Base-by-base conservation (phyloP, 805 yeast genomes). In the Komagataella kurtzmanii region DNA sequence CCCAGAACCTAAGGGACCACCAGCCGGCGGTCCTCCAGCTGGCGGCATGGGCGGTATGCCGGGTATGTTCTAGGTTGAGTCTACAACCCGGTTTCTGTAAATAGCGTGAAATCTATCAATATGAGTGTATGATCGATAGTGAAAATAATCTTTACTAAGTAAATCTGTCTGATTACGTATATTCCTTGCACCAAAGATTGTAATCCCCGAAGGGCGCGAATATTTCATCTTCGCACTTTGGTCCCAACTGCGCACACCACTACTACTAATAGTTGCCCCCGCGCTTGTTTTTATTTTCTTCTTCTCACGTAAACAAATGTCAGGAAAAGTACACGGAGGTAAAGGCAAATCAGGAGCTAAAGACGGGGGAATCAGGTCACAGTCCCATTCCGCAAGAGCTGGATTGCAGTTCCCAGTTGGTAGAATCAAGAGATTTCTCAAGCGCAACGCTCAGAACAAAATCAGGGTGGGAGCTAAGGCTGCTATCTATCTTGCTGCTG, bases 381-480 rank as follows among this genome's bases (percentile, higher is more conserved):
- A 85, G 60, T 86, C 96, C 12, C 95, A 90, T 60, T 87, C 96
- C 5, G 95, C 96, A 7, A 83, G 95, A 68, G 97, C 97, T 24
- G 97, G 97, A 23, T 74, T 89, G 66, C 93, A 85, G 67, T 93
- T 93, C 74, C 99, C 99, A 50, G 98, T 95, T 44, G 99, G 99
- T 54, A 88, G 99, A 83, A 89, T 93, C 61, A 91, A 93, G 80
- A 82, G 99, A 75, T 91, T 89, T 67, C 76, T 93, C 69, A 91
- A 90, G 75, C 83, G 77, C 68, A 87, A 85, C 57, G 95, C 96
- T 18, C 93, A 88, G 66, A 88, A 61, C 52, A 78, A 77, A 60
- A 71, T 78, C 57, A 69, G 96, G 68, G 95, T 88, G 49, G 96
- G 96, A 54, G 65, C 72, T 12, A 68, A 68, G 67, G 83, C 97